Conservation (phyloP, 208 protist species). For the Trichomonas tenax region DNA sequence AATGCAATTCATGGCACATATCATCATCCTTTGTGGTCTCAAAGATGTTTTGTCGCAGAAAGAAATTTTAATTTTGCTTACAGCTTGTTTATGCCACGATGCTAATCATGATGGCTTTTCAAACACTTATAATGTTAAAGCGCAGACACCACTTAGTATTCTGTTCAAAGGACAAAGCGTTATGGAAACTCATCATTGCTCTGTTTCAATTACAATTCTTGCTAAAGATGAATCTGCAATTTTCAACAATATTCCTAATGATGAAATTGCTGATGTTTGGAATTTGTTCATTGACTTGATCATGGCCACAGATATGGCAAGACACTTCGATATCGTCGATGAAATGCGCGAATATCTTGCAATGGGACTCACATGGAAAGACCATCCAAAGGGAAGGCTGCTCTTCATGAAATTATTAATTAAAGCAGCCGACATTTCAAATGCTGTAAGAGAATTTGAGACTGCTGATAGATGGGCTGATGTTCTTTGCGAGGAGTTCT, state of each 20-base stretch:
- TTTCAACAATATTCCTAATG: slow-evolving; percentile 23
- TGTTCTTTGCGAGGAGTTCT: neutral
- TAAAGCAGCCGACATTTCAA: slow-evolving; percentile 3
- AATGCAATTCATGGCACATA: slow-evolving; percentile 42
- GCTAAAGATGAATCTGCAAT: slow-evolving; percentile 29
- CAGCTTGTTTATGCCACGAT: slow-evolving; percentile 75
- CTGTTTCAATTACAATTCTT: slow-evolving; percentile 32
- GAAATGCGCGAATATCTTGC: neutral
- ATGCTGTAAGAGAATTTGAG: neutral
- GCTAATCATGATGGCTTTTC: slow-evolving; percentile 83
- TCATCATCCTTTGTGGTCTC: slow-evolving; percentile 42
- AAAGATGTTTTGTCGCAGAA: slow-evolving; percentile 41
- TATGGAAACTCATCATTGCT: slow-evolving; percentile 50
- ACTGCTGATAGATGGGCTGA: neutral
- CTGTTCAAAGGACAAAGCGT: slow-evolving; percentile 49
- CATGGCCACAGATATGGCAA: slow-evolving; percentile 46
- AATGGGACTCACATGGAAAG: neutral
- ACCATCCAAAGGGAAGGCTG: neutral
- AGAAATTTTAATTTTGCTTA: slow-evolving; percentile 64
- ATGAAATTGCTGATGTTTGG: slow-evolving; percentile 35
- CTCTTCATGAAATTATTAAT: neutral
- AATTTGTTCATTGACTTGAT: slow-evolving; percentile 37
- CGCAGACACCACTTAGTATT: slow-evolving; percentile 60
- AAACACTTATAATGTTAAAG: slow-evolving; percentile 76
- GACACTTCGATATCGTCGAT: slow-evolving; percentile 37